Evolutionary conservation across 2,329 filamentous ascomycete genomes (phyloP).

Genomic region (Byssoonygena ceratinophila): DNA sequence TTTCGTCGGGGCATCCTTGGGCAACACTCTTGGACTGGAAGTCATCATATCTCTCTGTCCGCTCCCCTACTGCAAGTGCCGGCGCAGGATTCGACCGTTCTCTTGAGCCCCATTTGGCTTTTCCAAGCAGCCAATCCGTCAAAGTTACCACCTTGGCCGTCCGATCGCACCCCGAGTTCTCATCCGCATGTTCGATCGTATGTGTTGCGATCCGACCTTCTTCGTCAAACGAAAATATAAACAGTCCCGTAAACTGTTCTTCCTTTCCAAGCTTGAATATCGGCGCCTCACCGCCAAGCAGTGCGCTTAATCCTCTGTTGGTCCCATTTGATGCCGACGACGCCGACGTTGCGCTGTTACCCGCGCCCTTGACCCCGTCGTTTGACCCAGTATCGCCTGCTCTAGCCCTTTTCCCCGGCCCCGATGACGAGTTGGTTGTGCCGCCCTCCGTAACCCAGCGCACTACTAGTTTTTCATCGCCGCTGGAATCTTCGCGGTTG

Average conservation of each 20-base stretch:
- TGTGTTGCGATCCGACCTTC: conserved; percentile 75
- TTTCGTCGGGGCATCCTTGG: not conserved
- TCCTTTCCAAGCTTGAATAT: conserved; percentile 46
- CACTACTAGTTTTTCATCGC: conserved; percentile 72
- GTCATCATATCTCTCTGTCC: not conserved
- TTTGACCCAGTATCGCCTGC: not conserved
- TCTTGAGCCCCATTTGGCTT: conserved; percentile 47
- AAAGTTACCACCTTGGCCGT: conserved; percentile 78
- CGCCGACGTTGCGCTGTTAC: conserved; percentile 11
- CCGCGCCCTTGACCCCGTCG: not conserved
- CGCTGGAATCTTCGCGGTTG: conserved; percentile 28
- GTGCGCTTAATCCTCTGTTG: conserved; percentile 33
- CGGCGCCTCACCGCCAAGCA: conserved; percentile 45
- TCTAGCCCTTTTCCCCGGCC: not conserved
- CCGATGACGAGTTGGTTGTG: not conserved
- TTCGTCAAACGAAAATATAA: conserved; percentile 89
- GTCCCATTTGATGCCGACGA: conserved; percentile 24
- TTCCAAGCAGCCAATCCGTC: conserved; percentile 88
- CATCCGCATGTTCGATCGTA: conserved; percentile 87
- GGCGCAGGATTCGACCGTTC: conserved; percentile 11
- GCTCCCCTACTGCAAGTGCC: conserved; percentile 2
- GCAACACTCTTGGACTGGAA: not conserved
- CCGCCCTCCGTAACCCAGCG: conserved; percentile 62
- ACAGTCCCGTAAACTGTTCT: conserved; percentile 79
- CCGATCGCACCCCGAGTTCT: conserved; percentile 70